Percentiles rank a stretch among this genome's conserved stretches.
Conservation (phyloP, 2,329 filamentous ascomycete genomes). For the Lasiodiplodia citricola region DNA sequence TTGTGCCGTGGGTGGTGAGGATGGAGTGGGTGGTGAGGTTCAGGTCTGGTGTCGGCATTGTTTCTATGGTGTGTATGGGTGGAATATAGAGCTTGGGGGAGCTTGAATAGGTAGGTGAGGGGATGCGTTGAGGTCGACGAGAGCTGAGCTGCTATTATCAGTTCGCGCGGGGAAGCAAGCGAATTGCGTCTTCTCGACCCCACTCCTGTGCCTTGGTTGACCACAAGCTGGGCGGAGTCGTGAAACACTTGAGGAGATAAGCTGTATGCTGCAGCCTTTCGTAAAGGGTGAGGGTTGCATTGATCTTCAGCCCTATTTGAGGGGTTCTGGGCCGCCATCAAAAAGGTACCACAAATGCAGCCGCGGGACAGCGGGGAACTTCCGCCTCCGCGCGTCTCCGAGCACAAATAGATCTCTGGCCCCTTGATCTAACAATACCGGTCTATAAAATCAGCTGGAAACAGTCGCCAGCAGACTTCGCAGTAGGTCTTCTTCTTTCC, state of each 20-base stretch:
- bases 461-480: not conserved
- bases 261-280: not conserved
- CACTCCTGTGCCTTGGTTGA: not conserved
- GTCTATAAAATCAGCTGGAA: not conserved
- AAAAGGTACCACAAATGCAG: not conserved
- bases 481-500: not conserved
- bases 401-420: not conserved
- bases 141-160: slow-evolving; percentile 1
- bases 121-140: not conserved
- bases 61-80: not conserved
- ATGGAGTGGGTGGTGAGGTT: slow-evolving; percentile 4
- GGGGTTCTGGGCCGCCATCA: not conserved
- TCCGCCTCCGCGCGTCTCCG: slow-evolving; percentile 6
- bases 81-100: not conserved
- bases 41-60: not conserved
- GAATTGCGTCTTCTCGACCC: slow-evolving; percentile 5
- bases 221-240: not conserved
- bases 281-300: not conserved
- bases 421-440: not conserved
- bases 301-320: not conserved
- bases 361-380: not conserved
- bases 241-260: not conserved
- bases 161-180: slow-evolving; percentile 1
- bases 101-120: too few relatives aligned
- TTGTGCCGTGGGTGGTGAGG: slow-evolving; percentile 21